These are phyloP conservation scores for Yarrowia osloensis DNA, from an alignment of 805 yeast genomes.

Conservation along the genomic window DNA sequence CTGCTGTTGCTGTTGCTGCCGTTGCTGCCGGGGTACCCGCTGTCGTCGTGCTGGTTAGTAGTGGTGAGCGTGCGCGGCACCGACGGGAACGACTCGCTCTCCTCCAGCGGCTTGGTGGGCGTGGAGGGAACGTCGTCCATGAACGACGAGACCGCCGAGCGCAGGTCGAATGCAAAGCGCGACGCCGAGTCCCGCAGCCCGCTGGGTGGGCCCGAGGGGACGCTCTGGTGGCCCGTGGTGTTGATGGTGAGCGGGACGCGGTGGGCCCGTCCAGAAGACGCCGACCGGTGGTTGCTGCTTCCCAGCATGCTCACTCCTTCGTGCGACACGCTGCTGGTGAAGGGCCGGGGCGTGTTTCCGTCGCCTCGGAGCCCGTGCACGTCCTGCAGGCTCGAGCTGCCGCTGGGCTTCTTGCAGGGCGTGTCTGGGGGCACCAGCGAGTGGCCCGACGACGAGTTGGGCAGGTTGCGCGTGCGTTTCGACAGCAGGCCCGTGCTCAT, in stretches of 20 bases:
- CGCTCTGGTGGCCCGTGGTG: constrained; percentile 12
- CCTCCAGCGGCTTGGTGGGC: constrained; percentile 20
- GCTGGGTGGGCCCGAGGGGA: constrained; percentile 9
- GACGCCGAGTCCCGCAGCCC: constrained; percentile 17
- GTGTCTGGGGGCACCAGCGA: constrained; percentile 58
- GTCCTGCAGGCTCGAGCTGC: constrained; percentile 13
- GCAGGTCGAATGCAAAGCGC: constrained; percentile 22
- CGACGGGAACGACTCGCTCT: constrained; percentile 1
- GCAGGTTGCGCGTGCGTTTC: constrained; percentile 53
- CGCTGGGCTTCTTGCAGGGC: constrained; percentile 55
- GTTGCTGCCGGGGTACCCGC: neutral
- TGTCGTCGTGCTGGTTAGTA: neutral
- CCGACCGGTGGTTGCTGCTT: neutral
- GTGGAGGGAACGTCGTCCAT: constrained; percentile 27
- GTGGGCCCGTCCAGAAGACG: neutral
- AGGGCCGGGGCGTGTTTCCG: constrained; percentile 1
- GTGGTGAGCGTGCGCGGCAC: neutral
- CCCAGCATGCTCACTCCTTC: constrained; percentile 3
- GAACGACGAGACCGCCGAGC: constrained; percentile 15
- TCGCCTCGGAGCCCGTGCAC: neutral
- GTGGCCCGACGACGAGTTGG: constrained; percentile 33
- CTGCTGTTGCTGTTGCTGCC: neutral
- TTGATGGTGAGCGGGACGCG: constrained; percentile 10
- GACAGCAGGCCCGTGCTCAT: constrained; percentile 70
- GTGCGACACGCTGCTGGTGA: neutral